Conservation (phyloP, 2,329 filamentous ascomycete genomes). For the Aspergillus fijiensis region DNA sequence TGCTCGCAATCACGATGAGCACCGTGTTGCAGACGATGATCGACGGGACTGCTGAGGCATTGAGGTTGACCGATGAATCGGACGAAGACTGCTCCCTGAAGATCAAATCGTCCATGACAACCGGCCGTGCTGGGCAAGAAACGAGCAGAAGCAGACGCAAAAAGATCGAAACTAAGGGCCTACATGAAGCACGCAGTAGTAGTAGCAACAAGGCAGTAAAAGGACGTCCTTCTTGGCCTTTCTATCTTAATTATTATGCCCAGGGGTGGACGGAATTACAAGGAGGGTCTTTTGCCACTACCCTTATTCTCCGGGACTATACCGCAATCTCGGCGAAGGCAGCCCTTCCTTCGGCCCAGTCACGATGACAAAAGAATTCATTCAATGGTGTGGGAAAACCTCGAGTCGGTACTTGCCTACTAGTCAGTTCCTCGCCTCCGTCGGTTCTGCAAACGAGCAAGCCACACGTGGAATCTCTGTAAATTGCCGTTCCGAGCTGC, state of each 20-base stretch:
- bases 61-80: not conserved
- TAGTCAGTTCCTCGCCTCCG: not conserved
- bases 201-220: not conserved
- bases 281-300: not conserved
- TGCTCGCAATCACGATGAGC: not conserved
- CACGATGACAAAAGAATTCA: not conserved
- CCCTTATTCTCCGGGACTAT: not conserved
- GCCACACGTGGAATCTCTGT: not conserved
- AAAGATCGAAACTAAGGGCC: not conserved
- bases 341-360: not conserved
- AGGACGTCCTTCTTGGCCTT: not conserved
- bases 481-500: not conserved
- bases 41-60: not conserved
- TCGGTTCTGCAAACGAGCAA: not conserved
- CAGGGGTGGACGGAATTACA: not conserved
- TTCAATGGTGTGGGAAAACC: not conserved
- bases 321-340: not conserved
- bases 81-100: not conserved
- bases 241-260: not conserved
- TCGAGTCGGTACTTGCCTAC: not conserved
- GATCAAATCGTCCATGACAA: not conserved
- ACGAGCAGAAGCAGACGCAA: not conserved
- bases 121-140: not conserved
- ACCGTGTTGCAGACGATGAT: conserved; percentile 3
- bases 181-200: not conserved